These are phyloP conservation scores for Cladosporium sphaerospermum DNA, from an alignment of 2,329 filamentous ascomycete species.

Conservation along the genomic window DNA sequence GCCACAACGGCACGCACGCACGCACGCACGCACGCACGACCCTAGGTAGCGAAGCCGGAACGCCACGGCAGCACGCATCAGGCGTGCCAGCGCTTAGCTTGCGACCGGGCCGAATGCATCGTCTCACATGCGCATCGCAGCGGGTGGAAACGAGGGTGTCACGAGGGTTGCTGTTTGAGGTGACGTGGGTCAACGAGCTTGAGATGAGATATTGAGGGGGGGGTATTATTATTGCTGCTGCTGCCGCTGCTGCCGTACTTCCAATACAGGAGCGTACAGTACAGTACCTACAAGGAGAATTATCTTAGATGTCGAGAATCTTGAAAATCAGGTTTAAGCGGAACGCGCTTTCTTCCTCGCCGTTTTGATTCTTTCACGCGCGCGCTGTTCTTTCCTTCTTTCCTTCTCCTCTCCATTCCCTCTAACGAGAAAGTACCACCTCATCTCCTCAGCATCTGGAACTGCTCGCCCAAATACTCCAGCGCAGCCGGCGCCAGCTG, in stretches of 20 bases:
- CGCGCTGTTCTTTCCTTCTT: not conserved
- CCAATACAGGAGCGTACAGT: not conserved
- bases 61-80: conserved; percentile 7
- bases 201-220: too few species aligned
- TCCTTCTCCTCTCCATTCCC: too few species aligned
- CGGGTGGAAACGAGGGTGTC: too few species aligned
- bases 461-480: conserved; percentile 28
- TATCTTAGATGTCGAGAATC: conserved; percentile 6
- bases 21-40: not conserved
- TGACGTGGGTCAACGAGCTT: too few species aligned
- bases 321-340: not conserved
- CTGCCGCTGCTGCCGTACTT: too few species aligned
- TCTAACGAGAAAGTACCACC: not conserved
- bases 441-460: conserved; percentile 15
- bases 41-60: conserved; percentile 5
- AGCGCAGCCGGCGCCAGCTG: conserved; percentile 49
- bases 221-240: too few species aligned
- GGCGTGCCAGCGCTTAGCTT: not conserved
- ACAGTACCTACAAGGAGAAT: conserved; percentile 9
- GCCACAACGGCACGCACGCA: not conserved
- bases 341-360: too few species aligned
- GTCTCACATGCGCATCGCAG: too few species aligned
- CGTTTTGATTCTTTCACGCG: not conserved
- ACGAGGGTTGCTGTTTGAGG: too few species aligned
- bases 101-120: conserved; percentile 1